Percentiles rank a stretch among this genome's conserved stretches.
Evolutionary conservation across 2,329 filamentous ascomycete species (phyloP).

Genomic region (Talaromyces sp.): DNA sequence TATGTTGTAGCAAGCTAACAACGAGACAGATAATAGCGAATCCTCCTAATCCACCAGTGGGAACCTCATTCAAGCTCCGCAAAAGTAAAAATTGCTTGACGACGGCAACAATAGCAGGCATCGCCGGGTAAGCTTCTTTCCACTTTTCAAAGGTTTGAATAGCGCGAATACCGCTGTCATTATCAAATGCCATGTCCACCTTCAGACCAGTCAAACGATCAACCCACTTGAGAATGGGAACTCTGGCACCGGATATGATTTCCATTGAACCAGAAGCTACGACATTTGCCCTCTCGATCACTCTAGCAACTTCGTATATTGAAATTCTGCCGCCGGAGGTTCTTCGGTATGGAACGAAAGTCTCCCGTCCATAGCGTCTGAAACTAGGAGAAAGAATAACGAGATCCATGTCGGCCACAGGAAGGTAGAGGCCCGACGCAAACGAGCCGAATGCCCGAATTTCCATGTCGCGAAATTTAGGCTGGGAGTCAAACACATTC

Average conservation of each 20-base stretch:
- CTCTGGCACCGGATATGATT: slow-evolving; percentile 70
- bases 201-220: slow-evolving; percentile 74
- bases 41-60: slow-evolving; percentile 84
- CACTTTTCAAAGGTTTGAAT: slow-evolving; percentile 76
- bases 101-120: slow-evolving; percentile 80
- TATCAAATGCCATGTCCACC: slow-evolving; percentile 94
- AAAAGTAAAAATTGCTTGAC: slow-evolving; percentile 92
- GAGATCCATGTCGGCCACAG: slow-evolving; percentile 88
- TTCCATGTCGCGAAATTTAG: slow-evolving; percentile 56
- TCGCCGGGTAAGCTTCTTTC: slow-evolving; percentile 74
- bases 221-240: slow-evolving; percentile 88
- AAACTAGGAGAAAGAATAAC: slow-evolving; percentile 68
- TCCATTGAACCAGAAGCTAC: slow-evolving; percentile 55
- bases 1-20: slow-evolving; percentile 77
- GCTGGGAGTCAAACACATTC: slow-evolving; percentile 49
- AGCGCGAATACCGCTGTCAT: slow-evolving; percentile 73
- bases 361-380: slow-evolving; percentile 50
- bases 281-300: slow-evolving; percentile 47
- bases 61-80: slow-evolving; percentile 85
- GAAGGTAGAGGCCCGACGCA: slow-evolving; percentile 73
- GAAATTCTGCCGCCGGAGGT: slow-evolving; percentile 31
- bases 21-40: slow-evolving; percentile 94
- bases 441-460: slow-evolving; percentile 88
- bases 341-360: slow-evolving; percentile 48
- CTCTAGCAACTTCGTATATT: slow-evolving; percentile 58